Evolutionary conservation across 345 rosid species (phyloP).

Genomic region (Bretschneidera sinensis): DNA sequence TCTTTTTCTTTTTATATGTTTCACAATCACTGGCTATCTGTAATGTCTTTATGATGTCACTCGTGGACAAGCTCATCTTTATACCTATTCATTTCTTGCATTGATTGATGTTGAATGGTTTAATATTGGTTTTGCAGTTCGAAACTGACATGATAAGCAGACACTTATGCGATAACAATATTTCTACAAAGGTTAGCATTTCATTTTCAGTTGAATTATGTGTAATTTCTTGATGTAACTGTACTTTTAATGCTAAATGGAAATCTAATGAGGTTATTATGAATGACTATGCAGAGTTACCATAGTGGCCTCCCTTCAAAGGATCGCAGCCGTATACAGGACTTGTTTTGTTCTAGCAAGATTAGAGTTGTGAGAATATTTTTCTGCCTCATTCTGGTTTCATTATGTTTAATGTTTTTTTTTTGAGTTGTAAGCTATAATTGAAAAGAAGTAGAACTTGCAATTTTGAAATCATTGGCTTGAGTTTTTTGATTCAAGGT

Average conservation of each 20-base stretch:
- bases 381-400: conserved; percentile 5
- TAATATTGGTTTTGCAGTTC: conserved; percentile 45
- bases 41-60: conserved; percentile 1
- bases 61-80: background rate
- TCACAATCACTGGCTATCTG: no score
- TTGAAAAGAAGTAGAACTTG: conserved; percentile 13
- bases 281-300: conserved; percentile 54
- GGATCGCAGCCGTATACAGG: conserved; percentile 74
- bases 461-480: conserved; percentile 13
- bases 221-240: conserved; percentile 8
- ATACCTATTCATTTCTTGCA: background rate
- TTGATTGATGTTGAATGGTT: conserved; percentile 13
- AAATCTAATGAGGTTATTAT: conserved; percentile 26
- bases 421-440: conserved; percentile 14
- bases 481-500: conserved; percentile 48
- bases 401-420: conserved; percentile 12
- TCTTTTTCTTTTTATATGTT: background rate
- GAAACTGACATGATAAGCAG: conserved; percentile 84
- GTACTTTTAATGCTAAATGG: conserved; percentile 12
- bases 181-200: conserved; percentile 65
- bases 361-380: conserved; percentile 74
- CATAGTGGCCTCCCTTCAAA: conserved; percentile 80
- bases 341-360: conserved; percentile 87
- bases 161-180: conserved; percentile 69
- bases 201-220: conserved; percentile 4